phyloP scores from a whole-genome alignment of 352 stramenopile genomes.

The Lagenidium giganteum region DNA sequence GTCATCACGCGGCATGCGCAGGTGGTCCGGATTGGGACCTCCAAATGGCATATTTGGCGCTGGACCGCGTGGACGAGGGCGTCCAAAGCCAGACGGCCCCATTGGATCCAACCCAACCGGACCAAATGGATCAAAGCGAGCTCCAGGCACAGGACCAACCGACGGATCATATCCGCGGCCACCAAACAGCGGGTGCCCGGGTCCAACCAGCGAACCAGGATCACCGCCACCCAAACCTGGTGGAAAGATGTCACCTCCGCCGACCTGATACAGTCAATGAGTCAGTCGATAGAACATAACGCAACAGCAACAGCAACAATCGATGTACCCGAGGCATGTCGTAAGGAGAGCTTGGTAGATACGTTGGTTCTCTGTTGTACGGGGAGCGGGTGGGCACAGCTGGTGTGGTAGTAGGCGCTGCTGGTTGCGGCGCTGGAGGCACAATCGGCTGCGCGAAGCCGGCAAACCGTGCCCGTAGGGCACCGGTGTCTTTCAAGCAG shows the following conservation, averaged over 20 bases:
- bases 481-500: too few species aligned
- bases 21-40: constrained; percentile 68
- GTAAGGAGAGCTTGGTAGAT: constrained; percentile 20
- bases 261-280: constrained; percentile 26
- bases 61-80: constrained; percentile 24
- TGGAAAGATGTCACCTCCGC: constrained; percentile 61
- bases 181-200: constrained; percentile 70
- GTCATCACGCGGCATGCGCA: constrained; percentile 69
- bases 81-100: constrained; percentile 34
- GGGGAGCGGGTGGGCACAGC: too few species aligned
- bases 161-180: constrained; percentile 47
- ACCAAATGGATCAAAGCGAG: constrained; percentile 82
- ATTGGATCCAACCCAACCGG: constrained; percentile 47
- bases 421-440: too few species aligned
- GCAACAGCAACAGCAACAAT: background rate
- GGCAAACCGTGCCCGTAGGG: too few species aligned
- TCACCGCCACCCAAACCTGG: constrained; percentile 52
- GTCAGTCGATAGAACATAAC: background rate
- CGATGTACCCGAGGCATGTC: constrained; percentile 29
- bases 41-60: constrained; percentile 65
- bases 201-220: constrained; percentile 68
- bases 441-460: too few species aligned
- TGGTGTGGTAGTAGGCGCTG: too few species aligned
- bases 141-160: constrained; percentile 53
- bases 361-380: too few species aligned